Evolutionary conservation across 2,329 filamentous ascomycete genomes (phyloP).

Genomic region (Hypoxylon sp.): DNA sequence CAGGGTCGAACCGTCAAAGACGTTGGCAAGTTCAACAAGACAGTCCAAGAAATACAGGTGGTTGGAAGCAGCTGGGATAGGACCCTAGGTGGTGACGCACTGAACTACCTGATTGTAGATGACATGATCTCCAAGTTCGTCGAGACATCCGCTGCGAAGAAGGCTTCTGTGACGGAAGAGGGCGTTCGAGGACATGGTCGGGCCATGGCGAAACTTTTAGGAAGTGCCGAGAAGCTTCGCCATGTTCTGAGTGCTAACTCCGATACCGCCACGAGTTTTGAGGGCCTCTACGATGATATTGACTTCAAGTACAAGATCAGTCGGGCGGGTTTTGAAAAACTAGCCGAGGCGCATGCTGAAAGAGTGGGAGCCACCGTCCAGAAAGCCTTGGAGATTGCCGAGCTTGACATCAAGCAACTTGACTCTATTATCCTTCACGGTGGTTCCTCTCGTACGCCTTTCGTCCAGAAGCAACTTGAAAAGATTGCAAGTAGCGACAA

Average conservation of each 20-base stretch:
- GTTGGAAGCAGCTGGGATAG: constrained; percentile 88
- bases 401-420: constrained; percentile 76
- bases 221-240: constrained; percentile 86
- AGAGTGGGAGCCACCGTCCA: constrained; percentile 75
- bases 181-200: constrained; percentile 79
- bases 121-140: constrained; percentile 87
- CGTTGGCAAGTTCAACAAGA: constrained; percentile 93
- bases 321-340: constrained; percentile 80
- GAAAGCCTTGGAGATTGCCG: constrained; percentile 76
- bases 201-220: constrained; percentile 87
- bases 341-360: constrained; percentile 72
- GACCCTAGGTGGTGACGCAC: constrained; percentile 85
- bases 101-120: constrained; percentile 88
- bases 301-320: constrained; percentile 93
- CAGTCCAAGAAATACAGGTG: constrained; percentile 92
- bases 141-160: constrained; percentile 72
- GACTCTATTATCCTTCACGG: constrained; percentile 94
- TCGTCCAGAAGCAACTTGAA: constrained; percentile 90
- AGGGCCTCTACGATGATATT: constrained; percentile 88
- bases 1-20: constrained; percentile 91
- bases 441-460: constrained; percentile 88
- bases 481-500: constrained; percentile 77
- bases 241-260: constrained; percentile 94
- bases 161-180: constrained; percentile 67
- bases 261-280: constrained; percentile 81